These are phyloP conservation scores for Kodamaea alishanica DNA, from an alignment of 1,139 yeast genomes.

Conservation along the genomic window DNA sequence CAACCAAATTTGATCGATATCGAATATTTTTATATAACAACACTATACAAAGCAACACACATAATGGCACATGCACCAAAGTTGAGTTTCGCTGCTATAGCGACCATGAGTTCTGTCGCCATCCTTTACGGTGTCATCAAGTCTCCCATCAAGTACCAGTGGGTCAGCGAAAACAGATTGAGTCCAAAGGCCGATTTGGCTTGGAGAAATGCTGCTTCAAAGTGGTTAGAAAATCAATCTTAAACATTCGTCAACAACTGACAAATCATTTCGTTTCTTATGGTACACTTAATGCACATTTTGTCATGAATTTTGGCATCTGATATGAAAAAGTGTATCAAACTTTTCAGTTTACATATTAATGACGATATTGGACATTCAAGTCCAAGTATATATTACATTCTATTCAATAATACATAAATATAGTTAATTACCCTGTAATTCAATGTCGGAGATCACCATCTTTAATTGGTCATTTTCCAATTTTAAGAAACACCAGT, in stretches of 20 bases:
- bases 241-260: neutral
- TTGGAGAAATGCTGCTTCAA: constrained; percentile 49
- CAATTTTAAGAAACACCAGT: constrained; percentile 83
- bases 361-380: too few relatives aligned
- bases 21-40: constrained; percentile 7
- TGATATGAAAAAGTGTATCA: too few relatives aligned
- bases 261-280: too few relatives aligned
- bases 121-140: constrained; percentile 38
- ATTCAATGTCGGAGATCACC: constrained; percentile 17
- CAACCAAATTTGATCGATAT: constrained; percentile 24
- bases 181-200: constrained; percentile 52
- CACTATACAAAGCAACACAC: constrained; percentile 6
- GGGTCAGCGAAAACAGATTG: constrained; percentile 41
- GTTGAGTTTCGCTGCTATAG: constrained; percentile 40
- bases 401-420: neutral
- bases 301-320: too few relatives aligned
- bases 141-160: constrained; percentile 45
- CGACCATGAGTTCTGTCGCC: constrained; percentile 46
- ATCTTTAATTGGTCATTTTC: constrained; percentile 68
- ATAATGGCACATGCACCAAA: constrained; percentile 44
- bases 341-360: too few relatives aligned
- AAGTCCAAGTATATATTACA: too few relatives aligned
- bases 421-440: constrained; percentile 5
- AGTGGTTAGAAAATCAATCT: constrained; percentile 40
- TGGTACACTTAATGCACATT: too few relatives aligned